These are phyloP conservation scores for Termitomyces heimii DNA, from an alignment of 768 basidiomycete genomes.

Conservation along the genomic window DNA sequence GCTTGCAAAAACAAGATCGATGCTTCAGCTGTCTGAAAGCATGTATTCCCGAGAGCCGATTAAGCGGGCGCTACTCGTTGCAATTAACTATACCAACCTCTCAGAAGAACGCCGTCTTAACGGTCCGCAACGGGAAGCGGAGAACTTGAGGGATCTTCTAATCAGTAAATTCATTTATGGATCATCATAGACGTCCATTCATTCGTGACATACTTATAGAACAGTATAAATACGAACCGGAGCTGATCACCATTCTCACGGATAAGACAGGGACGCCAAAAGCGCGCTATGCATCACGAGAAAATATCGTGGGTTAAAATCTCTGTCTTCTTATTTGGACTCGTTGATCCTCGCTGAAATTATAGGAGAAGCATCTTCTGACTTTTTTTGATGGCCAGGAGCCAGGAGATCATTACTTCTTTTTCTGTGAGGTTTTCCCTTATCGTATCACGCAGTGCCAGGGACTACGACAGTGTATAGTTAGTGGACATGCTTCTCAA, in stretches of 20 bases:
- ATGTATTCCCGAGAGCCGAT: not conserved
- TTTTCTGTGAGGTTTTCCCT: not conserved
- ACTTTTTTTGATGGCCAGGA: not conserved
- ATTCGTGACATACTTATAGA: not conserved
- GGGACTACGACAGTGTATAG: not conserved
- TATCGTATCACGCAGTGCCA: not conserved
- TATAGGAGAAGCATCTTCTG: not conserved
- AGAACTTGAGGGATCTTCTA: not conserved
- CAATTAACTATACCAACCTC: not conserved
- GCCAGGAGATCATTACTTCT: not conserved
- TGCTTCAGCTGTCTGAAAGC: not conserved
- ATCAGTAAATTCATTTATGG: not conserved
- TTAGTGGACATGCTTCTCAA: conserved; percentile 1
- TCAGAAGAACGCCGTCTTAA: not conserved
- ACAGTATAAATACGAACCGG: not conserved
- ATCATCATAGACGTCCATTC: not conserved
- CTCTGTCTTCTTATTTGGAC: not conserved
- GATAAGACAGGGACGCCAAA: not conserved
- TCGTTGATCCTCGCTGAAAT: not conserved
- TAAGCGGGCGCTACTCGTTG: conserved; percentile 3
- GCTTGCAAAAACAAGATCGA: not conserved
- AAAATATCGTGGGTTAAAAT: not conserved
- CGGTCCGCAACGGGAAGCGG: not conserved
- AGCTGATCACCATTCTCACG: not conserved
- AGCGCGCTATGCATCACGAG: not conserved